Evolutionary conservation across 306 rosid species (phyloP).

Genomic region (Ceratonia siliqua): DNA sequence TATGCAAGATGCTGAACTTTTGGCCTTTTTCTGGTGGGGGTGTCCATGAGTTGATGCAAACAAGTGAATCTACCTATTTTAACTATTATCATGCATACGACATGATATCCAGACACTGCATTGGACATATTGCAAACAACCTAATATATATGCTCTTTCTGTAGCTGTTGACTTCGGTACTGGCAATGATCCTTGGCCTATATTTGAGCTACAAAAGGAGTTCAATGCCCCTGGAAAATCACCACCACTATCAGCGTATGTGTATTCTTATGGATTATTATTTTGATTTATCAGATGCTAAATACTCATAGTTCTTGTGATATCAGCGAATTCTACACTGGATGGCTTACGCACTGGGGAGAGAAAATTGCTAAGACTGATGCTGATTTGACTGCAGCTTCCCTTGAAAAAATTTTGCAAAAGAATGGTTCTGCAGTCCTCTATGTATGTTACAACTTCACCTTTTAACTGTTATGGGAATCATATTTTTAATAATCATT

Average conservation of each 20-base stretch:
- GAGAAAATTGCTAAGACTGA: slow-evolving; percentile 68
- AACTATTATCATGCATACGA: slow-evolving; percentile 2
- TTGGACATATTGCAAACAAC: slow-evolving; percentile 12
- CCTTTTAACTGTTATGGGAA: slow-evolving; percentile 21
- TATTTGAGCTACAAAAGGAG: slow-evolving; percentile 85
- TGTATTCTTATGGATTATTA: slow-evolving; percentile 32
- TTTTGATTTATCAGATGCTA: slow-evolving; percentile 26
- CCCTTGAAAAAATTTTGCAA: slow-evolving; percentile 68
- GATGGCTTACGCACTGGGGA: slow-evolving; percentile 99
- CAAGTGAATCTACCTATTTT: background rate
- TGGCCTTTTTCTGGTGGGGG: background rate
- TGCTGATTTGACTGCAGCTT: slow-evolving; percentile 74
- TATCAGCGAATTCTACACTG: slow-evolving; percentile 92
- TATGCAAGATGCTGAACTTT: background rate
- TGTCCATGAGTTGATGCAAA: background rate
- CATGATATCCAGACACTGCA: slow-evolving; percentile 12
- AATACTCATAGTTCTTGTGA: slow-evolving; percentile 41
- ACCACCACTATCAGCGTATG: slow-evolving; percentile 92
- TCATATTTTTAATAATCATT: slow-evolving; percentile 20
- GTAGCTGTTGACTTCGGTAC: slow-evolving; percentile 90
- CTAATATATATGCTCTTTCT: slow-evolving; percentile 33
- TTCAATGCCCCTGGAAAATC: slow-evolving; percentile 91
- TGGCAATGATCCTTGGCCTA: slow-evolving; percentile 87
- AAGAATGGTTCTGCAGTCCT: slow-evolving; percentile 87
- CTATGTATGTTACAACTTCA: slow-evolving; percentile 57